Evolutionary conservation across 1,284 basidiomycete species (phyloP).

Genomic region (Butyriboletus appendiculatus): DNA sequence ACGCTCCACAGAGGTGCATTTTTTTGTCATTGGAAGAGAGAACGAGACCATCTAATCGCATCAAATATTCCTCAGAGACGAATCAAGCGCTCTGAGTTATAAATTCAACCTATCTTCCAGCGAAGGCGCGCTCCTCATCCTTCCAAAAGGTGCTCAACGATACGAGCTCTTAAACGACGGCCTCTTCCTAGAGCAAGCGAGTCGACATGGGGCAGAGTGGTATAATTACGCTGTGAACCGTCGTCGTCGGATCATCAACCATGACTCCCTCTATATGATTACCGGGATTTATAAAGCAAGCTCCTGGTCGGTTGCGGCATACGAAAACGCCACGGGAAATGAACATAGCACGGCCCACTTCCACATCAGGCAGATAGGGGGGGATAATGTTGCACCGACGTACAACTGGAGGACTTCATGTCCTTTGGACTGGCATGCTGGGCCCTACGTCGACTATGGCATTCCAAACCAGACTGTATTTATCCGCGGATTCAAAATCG

Average conservation of each 20-base stretch:
- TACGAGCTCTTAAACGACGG: conserved; percentile 5
- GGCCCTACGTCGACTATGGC: not conserved
- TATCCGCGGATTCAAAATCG: conserved; percentile 18
- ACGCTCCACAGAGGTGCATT: not conserved
- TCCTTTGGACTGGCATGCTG: conserved; percentile 9
- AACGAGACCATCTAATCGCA: not conserved
- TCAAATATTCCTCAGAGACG: not conserved
- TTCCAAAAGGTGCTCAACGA: conserved; percentile 15
- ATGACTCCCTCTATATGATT: conserved; percentile 16
- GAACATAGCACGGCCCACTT: not conserved
- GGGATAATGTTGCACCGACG: not conserved
- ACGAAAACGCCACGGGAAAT: not conserved
- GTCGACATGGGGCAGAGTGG: conserved; percentile 8
- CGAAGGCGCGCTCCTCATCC: conserved; percentile 15
- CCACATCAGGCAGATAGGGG: not conserved
- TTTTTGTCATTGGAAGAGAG: not conserved
- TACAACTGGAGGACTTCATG: conserved; percentile 5
- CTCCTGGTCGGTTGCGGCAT: conserved; percentile 13
- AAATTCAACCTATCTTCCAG: conserved; percentile 1
- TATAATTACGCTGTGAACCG: conserved; percentile 12
- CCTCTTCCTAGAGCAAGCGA: conserved; percentile 7
- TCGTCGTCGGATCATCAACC: conserved; percentile 1
- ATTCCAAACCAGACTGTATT: conserved; percentile 14
- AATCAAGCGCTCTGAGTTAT: not conserved
- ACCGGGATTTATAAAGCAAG: conserved; percentile 14